Evolutionary conservation across 225 moss, liverwort and hornwort genomes (phyloP), one percentile per base, ranked within the genome.

Genomic region (Thuidium tamariscinum): DNA sequence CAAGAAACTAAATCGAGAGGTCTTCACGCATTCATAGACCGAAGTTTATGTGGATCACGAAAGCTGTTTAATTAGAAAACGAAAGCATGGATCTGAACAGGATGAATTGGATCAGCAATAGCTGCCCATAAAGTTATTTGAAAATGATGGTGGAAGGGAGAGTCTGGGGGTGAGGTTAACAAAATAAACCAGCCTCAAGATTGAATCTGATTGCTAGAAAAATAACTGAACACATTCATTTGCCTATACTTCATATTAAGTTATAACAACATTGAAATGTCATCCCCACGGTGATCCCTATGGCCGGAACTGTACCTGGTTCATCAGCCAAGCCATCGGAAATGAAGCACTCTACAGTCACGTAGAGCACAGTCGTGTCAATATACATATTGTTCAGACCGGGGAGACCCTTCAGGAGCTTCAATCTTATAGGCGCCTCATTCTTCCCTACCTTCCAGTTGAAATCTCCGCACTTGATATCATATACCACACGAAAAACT

Each of bases 261-360:
- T 16, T 56, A 25, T 37, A 39, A 23, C 16, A 70, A 70, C n/a
- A n/a, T n/a, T 19, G 26, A 61, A 46, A 51, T 68, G 21, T 7
- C 42, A 75, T 41, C 19, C 26, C 57, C 23, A 12, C 5, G 32
- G 20, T 60, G 56, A 75, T 57, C 36, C 68, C 56, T 7, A 14
- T 26, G 60, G n/a, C n/a, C n/a, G n/a, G 34, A n/a, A 67, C n/a
- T 13, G 63, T 84, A 91, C 93, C 91, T 86, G 87, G 82, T 78
- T 23, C 27, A 1, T 91, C 86, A 42, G 82, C 59, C 42, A 91
- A 82, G 48, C 91, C 93, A 57, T 84, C 91, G 44, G 88, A 88
- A 82, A 93, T 60, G 62, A 93, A 88, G 82, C 89, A 88, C 86
- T 93, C 91, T 22, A 93, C 89, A 73, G 92, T 93, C 41, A 76